Conservation (phyloP, 2,329 filamentous ascomycete species). For the Fusarium protoensiforme region DNA sequence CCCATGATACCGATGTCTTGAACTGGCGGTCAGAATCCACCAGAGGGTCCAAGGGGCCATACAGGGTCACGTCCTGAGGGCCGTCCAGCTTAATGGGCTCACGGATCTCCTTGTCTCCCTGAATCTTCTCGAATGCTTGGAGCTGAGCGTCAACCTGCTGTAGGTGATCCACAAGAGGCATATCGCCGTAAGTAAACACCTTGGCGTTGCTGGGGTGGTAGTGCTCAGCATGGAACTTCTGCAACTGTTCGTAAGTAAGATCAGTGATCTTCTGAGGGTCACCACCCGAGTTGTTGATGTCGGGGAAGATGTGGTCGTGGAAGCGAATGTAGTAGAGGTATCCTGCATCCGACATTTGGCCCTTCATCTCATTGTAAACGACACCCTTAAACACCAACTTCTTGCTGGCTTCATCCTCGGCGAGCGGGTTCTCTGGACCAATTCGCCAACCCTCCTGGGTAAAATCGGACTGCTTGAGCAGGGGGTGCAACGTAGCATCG, state of each 20-base stretch:
- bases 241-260: conserved; percentile 89
- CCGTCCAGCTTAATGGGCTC: conserved; percentile 78
- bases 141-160: conserved; percentile 81
- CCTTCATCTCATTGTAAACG: conserved; percentile 99
- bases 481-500: conserved; percentile 89
- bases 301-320: conserved; percentile 93
- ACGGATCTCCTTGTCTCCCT: conserved; percentile 79
- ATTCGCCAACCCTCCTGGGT: conserved; percentile 97
- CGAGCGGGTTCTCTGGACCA: conserved; percentile 86
- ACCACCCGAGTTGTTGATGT: conserved; percentile 95
- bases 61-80: conserved; percentile 75
- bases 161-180: conserved; percentile 85
- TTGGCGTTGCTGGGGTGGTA: conserved; percentile 99
- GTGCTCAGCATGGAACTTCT: conserved; percentile 88
- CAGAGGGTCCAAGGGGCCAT: conserved; percentile 87
- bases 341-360: conserved; percentile 96
- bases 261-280: conserved; percentile 97
- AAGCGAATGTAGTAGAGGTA: conserved; percentile 97
- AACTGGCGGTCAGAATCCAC: conserved; percentile 87
- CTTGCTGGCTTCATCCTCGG: conserved; percentile 67
- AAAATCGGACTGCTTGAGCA: conserved; percentile 92
- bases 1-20: conserved; percentile 95
- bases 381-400: conserved; percentile 95
- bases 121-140: conserved; percentile 76
- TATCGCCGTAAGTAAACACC: conserved; percentile 93